phyloP scores from a whole-genome alignment of 345 rosid species.

The Hevea brasiliensis region DNA sequence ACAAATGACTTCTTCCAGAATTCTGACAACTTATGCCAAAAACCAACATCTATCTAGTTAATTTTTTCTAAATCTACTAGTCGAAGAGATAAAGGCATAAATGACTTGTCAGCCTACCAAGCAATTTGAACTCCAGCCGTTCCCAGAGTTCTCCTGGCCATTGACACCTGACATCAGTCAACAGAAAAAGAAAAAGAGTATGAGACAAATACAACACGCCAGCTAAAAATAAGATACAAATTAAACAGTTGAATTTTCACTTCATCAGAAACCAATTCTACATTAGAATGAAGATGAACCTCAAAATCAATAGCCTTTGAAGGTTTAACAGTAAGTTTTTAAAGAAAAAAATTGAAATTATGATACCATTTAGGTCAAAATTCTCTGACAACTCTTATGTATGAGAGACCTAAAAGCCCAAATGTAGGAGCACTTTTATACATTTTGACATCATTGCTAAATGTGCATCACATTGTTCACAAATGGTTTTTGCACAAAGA shows the following conservation, averaged over 20 bases:
- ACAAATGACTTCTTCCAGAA: neutral
- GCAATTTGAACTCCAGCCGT: conserved; percentile 81
- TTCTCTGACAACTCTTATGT: neutral
- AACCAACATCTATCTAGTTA: neutral
- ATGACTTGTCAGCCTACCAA: conserved; percentile 48
- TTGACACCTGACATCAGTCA: conserved; percentile 66
- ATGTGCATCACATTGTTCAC: neutral
- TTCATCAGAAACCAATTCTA: neutral
- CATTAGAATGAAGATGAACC: neutral
- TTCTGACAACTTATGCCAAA: too few relatives aligned
- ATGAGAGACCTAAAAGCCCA: neutral
- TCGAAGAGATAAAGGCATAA: neutral
- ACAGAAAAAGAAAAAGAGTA: neutral
- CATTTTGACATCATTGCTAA: neutral
- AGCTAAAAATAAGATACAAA: neutral
- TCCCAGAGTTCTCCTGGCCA: conserved; percentile 92
- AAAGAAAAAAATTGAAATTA: neutral
- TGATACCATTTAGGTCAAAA: neutral
- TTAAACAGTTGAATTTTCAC: neutral
- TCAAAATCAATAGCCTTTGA: neutral
- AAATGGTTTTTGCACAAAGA: neutral
- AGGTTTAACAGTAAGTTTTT: neutral
- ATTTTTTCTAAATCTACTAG: neutral
- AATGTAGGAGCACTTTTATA: neutral
- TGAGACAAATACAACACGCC: neutral